Evolutionary conservation across 2,329 filamentous ascomycete species (phyloP).

Genomic region (Nigrospora sphaerica): DNA sequence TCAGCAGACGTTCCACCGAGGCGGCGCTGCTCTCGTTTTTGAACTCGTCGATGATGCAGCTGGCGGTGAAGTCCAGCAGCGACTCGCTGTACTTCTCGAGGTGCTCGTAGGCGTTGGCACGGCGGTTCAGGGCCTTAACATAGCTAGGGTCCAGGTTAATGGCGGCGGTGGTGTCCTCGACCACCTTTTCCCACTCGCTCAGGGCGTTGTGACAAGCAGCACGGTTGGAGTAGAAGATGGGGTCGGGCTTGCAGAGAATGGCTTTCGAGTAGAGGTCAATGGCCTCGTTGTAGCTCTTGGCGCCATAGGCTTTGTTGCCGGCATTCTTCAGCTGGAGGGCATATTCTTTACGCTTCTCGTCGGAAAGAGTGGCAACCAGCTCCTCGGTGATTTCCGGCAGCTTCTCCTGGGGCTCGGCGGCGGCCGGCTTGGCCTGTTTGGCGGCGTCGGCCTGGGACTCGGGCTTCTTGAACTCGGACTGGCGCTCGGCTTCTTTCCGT

Average conservation of each 20-base stretch:
- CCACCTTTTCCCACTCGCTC: conserved; percentile 88
- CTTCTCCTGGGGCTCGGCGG: conserved; percentile 55
- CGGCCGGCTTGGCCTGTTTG: conserved; percentile 39
- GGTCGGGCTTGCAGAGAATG: conserved; percentile 93
- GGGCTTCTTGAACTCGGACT: conserved; percentile 36
- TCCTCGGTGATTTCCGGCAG: conserved; percentile 60
- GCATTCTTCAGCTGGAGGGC: conserved; percentile 89
- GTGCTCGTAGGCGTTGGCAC: conserved; percentile 95
- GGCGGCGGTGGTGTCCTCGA: conserved; percentile 93
- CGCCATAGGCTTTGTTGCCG: conserved; percentile 92
- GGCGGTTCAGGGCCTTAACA: conserved; percentile 93
- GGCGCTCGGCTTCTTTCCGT: conserved; percentile 70
- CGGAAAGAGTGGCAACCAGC: conserved; percentile 42
- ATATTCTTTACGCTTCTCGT: conserved; percentile 74
- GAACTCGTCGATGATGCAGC: conserved; percentile 98
- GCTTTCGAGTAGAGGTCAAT: conserved; percentile 95
- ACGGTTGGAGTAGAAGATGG: conserved; percentile 98
- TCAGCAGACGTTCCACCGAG: conserved; percentile 85
- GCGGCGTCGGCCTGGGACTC: conserved; percentile 15
- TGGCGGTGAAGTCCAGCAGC: conserved; percentile 93
- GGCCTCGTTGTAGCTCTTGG: conserved; percentile 87
- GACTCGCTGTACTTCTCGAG: conserved; percentile 87
- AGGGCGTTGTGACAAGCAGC: conserved; percentile 95
- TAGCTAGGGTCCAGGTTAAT: conserved; percentile 92
- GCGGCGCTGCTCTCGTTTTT: conserved; percentile 83